Base-by-base conservation (phyloP, 306 rosid genomes). In the Dryas octopetala region DNA sequence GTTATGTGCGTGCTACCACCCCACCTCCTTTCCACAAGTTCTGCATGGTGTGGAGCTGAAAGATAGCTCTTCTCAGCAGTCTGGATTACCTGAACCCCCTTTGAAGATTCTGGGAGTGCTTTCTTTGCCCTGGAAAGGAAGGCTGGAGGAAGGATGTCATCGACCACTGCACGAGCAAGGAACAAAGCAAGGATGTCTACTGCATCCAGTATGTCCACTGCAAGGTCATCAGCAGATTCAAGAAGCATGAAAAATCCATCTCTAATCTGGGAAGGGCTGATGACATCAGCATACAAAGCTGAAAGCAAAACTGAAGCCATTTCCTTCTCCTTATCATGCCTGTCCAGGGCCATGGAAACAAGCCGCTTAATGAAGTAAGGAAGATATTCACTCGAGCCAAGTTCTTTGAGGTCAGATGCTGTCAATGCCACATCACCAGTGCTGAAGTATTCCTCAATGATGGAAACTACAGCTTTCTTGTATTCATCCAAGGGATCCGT, bases 11-110 rank as follows among this genome's bases (percentile, higher is more conserved):
- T 95, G 87, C 93, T 92, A 62, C 99, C 99, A n/a, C 99, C 99
- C 99, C 99, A 95, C 76, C 83, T 89, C 77, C 87, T 89, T 83
- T 95, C 99, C 82, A 95, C 97, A 71, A 95, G 93, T 81, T 92
- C 99, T 16, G 99, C 99, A 80, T 95, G 99, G 84, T 95, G 99
- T 1, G 99, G 99, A 73, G 99, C 99, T 32, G 99, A 95, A 73
- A 95, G 97, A 84, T 92, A 92, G 78, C 97, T 90, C 88, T 93
- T 93, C 82, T 91, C 97, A 17, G 98, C 96, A 19, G 88, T 90
- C 75, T 87, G 90, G 67, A 91, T 85, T 32, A 72, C 97, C 84
- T 89, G 97, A 89, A 73, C 77, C 45, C 99, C 99, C 82, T 92
- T 95, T 51, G 99, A 95, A 71, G 91, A 85, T 77, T 90, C 97